Evolutionary conservation across 352 stramenopile genomes (phyloP), one percentile per base, ranked within the genome.

Genomic region (Thraustochytrium sp.): DNA sequence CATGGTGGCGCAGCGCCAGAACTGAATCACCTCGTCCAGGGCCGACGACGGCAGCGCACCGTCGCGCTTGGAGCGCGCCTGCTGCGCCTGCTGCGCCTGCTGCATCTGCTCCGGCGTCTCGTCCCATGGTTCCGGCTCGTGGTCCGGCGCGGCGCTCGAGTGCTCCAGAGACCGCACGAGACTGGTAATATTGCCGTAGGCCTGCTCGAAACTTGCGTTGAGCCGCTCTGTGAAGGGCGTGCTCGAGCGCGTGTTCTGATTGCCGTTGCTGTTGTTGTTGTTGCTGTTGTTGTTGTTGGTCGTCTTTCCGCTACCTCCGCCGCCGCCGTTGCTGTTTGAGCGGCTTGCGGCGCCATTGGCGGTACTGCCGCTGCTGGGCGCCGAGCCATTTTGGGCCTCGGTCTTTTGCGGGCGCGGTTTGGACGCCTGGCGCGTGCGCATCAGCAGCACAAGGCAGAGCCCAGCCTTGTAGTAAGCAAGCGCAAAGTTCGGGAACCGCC

Each of bases 401-500:
- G n/a, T n/a, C n/a, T n/a, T n/a, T n/a, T n/a, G n/a, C n/a, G n/a
- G n/a, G n/a, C n/a, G n/a, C n/a, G n/a, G 59, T 26, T 72, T 72
- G 9, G 59, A 44, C 13, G 59, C n/a, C 34, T 44, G 40, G 36
- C 59, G 59, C 23, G 23, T 72, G 9, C 59, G 59, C 36, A 49
- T 72, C 8, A 16, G 34, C 29, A 72, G 13, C 16, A 31, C 59
- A 29, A 77, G 65, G 65, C 65, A 77, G 64, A 77, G 65, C 8
- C 65, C 65, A 75, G 65, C 65, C 46, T 77, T 77, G 31, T 64
- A 77, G 65, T 77, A 77, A 16, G 49, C 65, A 23, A 77, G 42
- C 11, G 65, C 65, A 55, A 55, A 77, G 46, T 77, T 77, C 8
- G 65, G 65, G 26, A 77, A 77, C 9, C 65, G 23, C 42, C 65